These are phyloP conservation scores for Elaphomyces granulatus DNA, from an alignment of 495 filamentous ascomycete species.

Conservation along the genomic window DNA sequence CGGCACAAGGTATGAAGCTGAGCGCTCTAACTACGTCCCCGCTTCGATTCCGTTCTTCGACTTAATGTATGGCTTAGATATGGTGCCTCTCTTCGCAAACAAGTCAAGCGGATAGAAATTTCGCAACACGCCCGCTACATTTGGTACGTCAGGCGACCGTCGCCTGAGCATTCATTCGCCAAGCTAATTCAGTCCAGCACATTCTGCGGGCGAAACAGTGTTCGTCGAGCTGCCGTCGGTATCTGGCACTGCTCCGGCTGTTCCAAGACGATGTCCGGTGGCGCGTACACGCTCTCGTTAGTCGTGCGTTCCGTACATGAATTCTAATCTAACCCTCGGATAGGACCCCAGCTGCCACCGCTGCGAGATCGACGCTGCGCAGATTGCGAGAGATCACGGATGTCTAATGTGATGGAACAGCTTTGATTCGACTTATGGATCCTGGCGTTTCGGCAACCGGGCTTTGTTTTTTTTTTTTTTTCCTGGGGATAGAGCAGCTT, in stretches of 20 bases:
- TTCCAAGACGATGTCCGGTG: constrained; percentile 90
- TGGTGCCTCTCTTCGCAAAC: constrained; percentile 98
- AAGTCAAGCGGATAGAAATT: constrained; percentile 99
- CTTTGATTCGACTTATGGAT: too few species aligned
- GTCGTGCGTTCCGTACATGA: constrained; percentile 25
- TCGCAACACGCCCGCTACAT: constrained; percentile 86
- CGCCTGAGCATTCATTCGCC: too few species aligned
- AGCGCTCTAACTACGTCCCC: constrained; percentile 8
- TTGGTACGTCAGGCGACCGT: constrained; percentile 16
- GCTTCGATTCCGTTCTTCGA: constrained; percentile 10
- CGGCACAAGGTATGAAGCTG: constrained; percentile 43
- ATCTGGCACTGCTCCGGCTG: constrained; percentile 95
- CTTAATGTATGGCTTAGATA: constrained; percentile 43
- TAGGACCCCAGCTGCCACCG: constrained; percentile 90
- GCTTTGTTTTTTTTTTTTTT: too few species aligned
- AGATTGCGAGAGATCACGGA: constrained; percentile 96
- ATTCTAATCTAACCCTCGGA: constrained; percentile 7
- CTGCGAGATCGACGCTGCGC: constrained; percentile 93
- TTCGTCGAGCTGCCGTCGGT: constrained; percentile 82
- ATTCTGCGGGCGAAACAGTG: constrained; percentile 91
- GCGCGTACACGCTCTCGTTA: constrained; percentile 94
- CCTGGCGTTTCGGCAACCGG: too few species aligned
- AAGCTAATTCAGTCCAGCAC: constrained; percentile 65
- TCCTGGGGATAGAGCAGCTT: too few species aligned
- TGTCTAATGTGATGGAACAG: too few species aligned